A percentile compares a stretch with the other conserved stretches of the same genome.
Evolutionary conservation across 2,329 filamentous ascomycete species (phyloP).

Genomic region (Elsinoe batatas): DNA sequence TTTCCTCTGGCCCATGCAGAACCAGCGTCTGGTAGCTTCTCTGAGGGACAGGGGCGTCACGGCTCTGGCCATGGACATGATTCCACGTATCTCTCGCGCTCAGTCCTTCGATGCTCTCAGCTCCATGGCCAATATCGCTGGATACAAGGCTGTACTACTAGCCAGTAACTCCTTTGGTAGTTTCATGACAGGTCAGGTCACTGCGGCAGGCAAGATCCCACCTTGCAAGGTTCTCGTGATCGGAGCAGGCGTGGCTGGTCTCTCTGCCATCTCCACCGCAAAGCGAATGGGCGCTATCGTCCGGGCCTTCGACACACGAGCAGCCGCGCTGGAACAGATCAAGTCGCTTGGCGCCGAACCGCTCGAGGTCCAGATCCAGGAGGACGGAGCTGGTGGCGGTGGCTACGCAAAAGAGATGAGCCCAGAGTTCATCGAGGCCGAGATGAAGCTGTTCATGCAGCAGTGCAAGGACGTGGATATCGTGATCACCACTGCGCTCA

Average conservation of each 20-base stretch:
- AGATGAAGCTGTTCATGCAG: slow-evolving; percentile 86
- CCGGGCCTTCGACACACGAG: slow-evolving; percentile 79
- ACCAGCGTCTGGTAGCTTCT: slow-evolving; percentile 62
- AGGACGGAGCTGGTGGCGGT: slow-evolving; percentile 74
- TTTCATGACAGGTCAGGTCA: slow-evolving; percentile 82
- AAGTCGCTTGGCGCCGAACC: slow-evolving; percentile 86
- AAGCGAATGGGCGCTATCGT: slow-evolving; percentile 81
- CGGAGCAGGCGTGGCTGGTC: slow-evolving; percentile 76
- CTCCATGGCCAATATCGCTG: slow-evolving; percentile 90
- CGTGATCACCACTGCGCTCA: slow-evolving; percentile 84
- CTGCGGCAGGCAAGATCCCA: slow-evolving; percentile 81
- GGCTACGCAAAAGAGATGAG: slow-evolving; percentile 94
- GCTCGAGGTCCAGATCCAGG: slow-evolving; percentile 73
- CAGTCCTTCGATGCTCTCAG: slow-evolving; percentile 80
- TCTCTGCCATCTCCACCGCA: slow-evolving; percentile 81
- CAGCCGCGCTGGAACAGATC: slow-evolving; percentile 81
- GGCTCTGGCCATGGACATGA: slow-evolving; percentile 84
- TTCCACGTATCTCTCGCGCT: slow-evolving; percentile 78
- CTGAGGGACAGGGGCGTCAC: slow-evolving; percentile 63
- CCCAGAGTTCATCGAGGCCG: slow-evolving; percentile 82
- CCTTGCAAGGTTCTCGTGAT: slow-evolving; percentile 86
- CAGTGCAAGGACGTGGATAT: slow-evolving; percentile 85
- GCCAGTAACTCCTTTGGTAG: slow-evolving; percentile 83
- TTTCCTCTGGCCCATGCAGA: slow-evolving; percentile 70
- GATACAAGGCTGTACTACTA: slow-evolving; percentile 84